Percentiles rank a stretch among this genome's conserved stretches.
phyloP scores from a whole-genome alignment of 495 filamentous ascomycete genomes.

The Talaromyces thailandensis region DNA sequence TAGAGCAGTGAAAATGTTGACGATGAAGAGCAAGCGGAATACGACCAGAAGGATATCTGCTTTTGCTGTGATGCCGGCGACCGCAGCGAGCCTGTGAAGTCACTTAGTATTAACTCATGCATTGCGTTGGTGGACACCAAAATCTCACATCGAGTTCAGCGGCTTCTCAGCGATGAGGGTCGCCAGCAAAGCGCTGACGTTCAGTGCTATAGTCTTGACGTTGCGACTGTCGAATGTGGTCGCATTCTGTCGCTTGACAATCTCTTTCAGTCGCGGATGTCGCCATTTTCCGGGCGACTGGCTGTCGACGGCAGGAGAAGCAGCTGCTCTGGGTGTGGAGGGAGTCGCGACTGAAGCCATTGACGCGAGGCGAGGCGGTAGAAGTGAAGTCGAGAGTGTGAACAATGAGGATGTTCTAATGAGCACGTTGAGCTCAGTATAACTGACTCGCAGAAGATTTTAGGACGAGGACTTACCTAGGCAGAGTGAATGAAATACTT shows the following conservation, averaged over 20 bases:
- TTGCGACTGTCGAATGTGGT: conserved; percentile 65
- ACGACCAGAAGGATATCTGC: conserved; percentile 30
- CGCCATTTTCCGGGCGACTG: conserved; percentile 73
- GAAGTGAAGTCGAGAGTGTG: not conserved
- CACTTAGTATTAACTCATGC: not conserved
- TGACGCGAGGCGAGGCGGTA: conserved; percentile 6
- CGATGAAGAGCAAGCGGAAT: conserved; percentile 49
- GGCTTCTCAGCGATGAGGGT: conserved; percentile 30
- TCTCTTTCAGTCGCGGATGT: conserved; percentile 74
- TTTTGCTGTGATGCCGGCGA: conserved; percentile 21
- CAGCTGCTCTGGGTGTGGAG: conserved; percentile 52
- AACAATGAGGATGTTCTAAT: not conserved
- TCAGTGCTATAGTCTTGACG: conserved; percentile 54
- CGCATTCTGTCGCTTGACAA: conserved; percentile 63
- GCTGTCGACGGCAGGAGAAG: conserved; percentile 37
- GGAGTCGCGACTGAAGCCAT: conserved; percentile 36
- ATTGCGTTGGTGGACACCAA: not conserved
- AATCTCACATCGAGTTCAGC: conserved; percentile 29
- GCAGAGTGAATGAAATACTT: not conserved
- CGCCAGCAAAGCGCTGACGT: conserved; percentile 44
- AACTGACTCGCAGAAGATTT: not conserved
- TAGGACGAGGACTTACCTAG: not conserved
- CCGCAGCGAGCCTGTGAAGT: conserved; percentile 10
- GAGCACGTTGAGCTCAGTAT: not conserved
- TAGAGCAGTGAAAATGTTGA: conserved; percentile 57